Evolutionary conservation across 169 alveolate species (phyloP), one percentile per base, ranked within the genome.

Genomic region (Plasmodium relictum): DNA sequence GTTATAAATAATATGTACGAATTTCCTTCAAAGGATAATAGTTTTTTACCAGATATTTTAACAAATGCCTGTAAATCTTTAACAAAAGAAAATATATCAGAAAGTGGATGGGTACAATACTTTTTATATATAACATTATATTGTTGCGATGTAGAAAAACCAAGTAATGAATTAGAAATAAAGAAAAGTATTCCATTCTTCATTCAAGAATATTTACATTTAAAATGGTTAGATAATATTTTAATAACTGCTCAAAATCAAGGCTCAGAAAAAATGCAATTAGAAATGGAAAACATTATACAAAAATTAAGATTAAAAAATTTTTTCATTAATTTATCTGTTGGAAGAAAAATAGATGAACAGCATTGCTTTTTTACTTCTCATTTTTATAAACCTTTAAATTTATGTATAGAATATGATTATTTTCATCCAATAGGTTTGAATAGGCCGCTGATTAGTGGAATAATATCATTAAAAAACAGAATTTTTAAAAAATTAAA

Each of bases 291-390:
- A 69, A 88, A 93, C 26, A 93, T 92, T n/a, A 89, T 95, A 44
- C 92, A 91, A 74, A 93, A 96, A 39, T 92, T 95, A 54, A 91
- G 89, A 58, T 63, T 91, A 69, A 88, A 86, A 42, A 92, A 92
- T 62, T 95, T 94, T 22, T 93, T 95, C 52, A 92, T 95, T 48
- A 95, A 95, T 87, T 89, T 97, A 80, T 95, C 97, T 37, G 96
- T 93, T 8, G 97, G 97, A 12, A 44, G 97, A 22, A 93, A 74
- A 39, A 94, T 91, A 48, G 97, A 95, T 85, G 97, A 95, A 69
- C 97, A 95, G 72, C 97, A 95, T 91, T 93, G 96, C 73, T 91
- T 95, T 48, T 95, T 95, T 65, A 73, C 96, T 0, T 96, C 97
- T 3, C 97, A 95, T 58, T 88, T 95, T 58, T 92, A 94, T 61